phyloP scores from a whole-genome alignment of 1,139 yeast genomes.

The Candida tunisiensis region DNA sequence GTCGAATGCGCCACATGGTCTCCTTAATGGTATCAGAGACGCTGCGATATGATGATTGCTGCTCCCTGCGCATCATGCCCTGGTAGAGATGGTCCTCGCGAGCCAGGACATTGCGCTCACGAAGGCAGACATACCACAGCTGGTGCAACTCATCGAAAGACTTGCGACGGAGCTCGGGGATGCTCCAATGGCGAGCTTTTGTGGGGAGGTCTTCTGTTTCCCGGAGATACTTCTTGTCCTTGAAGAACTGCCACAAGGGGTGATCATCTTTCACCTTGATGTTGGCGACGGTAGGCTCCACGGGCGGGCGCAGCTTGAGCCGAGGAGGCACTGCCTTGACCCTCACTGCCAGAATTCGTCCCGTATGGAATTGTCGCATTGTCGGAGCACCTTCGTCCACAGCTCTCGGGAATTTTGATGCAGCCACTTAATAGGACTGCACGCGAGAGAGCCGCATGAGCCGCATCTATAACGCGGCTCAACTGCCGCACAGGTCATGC shows the following conservation, averaged over 20 bases:
- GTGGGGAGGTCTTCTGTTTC: slow-evolving; percentile 37
- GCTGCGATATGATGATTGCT: slow-evolving; percentile 23
- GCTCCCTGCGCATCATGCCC: slow-evolving; percentile 19
- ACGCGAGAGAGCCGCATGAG: background rate
- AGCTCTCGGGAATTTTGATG: too few species aligned
- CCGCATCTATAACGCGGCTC: background rate
- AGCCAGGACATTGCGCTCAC: slow-evolving; percentile 64
- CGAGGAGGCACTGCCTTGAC: slow-evolving; percentile 1
- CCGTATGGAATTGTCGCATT: background rate
- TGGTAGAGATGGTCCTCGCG: slow-evolving; percentile 47
- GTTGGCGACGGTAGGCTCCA: slow-evolving; percentile 64
- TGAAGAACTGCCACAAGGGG: slow-evolving; percentile 91
- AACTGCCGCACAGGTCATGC: background rate
- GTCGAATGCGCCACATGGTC: slow-evolving; percentile 66
- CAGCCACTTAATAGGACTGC: background rate
- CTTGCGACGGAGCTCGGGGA: slow-evolving; percentile 79
- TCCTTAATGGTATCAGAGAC: slow-evolving; percentile 29
- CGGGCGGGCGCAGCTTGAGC: slow-evolving; percentile 59
- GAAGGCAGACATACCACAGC: slow-evolving; percentile 76
- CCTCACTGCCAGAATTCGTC: background rate
- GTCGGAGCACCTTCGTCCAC: background rate
- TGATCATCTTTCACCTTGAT: slow-evolving; percentile 68
- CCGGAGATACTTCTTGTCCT: slow-evolving; percentile 44
- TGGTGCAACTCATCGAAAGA: slow-evolving; percentile 83
- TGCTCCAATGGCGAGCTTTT: slow-evolving; percentile 65